phyloP scores from a whole-genome alignment of 768 basidiomycete species.

The Xerocomellus dryophilus region DNA sequence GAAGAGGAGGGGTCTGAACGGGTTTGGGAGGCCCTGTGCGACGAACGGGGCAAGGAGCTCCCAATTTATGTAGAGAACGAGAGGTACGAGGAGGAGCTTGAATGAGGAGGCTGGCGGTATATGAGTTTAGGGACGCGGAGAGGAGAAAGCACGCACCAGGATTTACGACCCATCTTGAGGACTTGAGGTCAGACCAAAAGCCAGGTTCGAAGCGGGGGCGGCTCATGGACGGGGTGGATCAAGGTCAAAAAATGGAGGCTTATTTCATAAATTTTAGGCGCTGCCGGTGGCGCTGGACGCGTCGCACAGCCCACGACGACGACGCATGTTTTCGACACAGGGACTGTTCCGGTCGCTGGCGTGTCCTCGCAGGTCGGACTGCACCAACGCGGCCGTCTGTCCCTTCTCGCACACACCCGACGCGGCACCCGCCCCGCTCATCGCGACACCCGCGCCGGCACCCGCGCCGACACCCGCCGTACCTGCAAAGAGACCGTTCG shows the following conservation, averaged over 20 bases:
- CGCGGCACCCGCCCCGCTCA: slow-evolving; percentile 29
- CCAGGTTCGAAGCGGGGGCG: background rate
- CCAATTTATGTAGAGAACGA: slow-evolving; percentile 67
- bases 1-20: slow-evolving; percentile 68
- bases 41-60: slow-evolving; percentile 49
- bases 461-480: slow-evolving; percentile 28
- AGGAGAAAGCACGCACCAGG: slow-evolving; percentile 45
- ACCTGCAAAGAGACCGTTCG: slow-evolving; percentile 51
- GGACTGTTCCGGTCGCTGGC: slow-evolving; percentile 54
- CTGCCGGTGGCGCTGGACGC: no score
- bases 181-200: slow-evolving; percentile 50
- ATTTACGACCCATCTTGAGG: slow-evolving; percentile 67
- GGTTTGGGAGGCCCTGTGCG: slow-evolving; percentile 55
- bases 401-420: slow-evolving; percentile 61
- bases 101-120: slow-evolving; percentile 52
- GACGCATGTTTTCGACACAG: slow-evolving; percentile 68
- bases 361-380: slow-evolving; percentile 55
- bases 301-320: no score
- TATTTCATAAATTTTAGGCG: background rate
- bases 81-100: slow-evolving; percentile 59
- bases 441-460: slow-evolving; percentile 6
- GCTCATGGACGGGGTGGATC: slow-evolving; percentile 23
- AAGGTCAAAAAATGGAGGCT: no score
- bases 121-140: background rate
- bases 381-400: slow-evolving; percentile 50